Base-by-base conservation (phyloP, 1,139 yeast species). In the Sugiyamaella pinicola region DNA sequence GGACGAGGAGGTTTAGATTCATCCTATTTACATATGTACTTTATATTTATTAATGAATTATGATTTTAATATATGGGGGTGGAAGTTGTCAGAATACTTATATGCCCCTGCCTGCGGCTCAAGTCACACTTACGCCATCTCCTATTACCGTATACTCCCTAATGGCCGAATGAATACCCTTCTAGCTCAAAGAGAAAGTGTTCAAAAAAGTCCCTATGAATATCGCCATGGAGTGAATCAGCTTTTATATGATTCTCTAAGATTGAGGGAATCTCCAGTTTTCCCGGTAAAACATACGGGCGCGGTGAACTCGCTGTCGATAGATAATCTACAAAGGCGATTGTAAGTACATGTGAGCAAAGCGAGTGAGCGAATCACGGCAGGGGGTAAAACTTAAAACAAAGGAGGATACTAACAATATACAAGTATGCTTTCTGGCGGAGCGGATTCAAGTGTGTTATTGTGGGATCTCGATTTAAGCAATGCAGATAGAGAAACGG, bases 381-480 rank as follows among this genome's bases (percentile, higher is more conserved):
- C 12, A 3, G n/a, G 10, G 10, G 31, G 10, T 24, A 3, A 7
- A n/a, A 26, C 10, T 26, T 26, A n/a, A n/a, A 29, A 17, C 18
- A 4, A 10, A 7, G 35, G 38, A 13, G 13, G 3, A 12, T 31
- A 8, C 35, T 18, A 47, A 34, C 39, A 26, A 19, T 13, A n/a
- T 35, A 47, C 13, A 35, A 45, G 43, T 22, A 47, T 88, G 56
- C 68, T 90, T 4, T 81, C 89, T 41, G 96, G 95, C 0, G 82
- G 88, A 40, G 88, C 89, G 2, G 95, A 89, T 64, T 84, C 93
- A 0, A 76, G 85, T 3, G 75, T 90, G 12, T 60, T 60, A 41
- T 60, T 65, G 52, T 71, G 68, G 64, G 68, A 62, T 28, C 53
- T 65, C 15, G 59, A 61, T 7, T 44, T 38, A 6, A 17, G 3